phyloP scores from a whole-genome alignment of 176 grass and related monocot species.

The Bonia amplexicaulis region DNA sequence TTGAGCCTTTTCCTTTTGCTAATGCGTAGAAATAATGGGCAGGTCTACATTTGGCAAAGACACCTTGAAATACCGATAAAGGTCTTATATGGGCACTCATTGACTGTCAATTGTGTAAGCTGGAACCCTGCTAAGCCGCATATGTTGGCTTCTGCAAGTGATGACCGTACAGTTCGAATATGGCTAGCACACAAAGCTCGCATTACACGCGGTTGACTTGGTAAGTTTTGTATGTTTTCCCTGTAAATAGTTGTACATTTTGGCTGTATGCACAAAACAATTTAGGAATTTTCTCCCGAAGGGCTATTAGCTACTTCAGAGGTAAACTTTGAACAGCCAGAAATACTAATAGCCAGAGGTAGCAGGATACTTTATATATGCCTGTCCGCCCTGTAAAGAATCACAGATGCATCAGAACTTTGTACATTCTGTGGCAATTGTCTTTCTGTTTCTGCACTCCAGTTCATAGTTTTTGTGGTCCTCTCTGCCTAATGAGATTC shows the following conservation, averaged over 20 bases:
- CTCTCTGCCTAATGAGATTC: too few relatives aligned
- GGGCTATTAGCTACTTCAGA: constrained; percentile 13
- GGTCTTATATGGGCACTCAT: constrained; percentile 64
- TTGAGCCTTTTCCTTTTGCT: background rate
- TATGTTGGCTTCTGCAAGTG: constrained; percentile 91
- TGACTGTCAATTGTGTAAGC: constrained; percentile 76
- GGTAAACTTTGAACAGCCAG: background rate
- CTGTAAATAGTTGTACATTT: constrained; percentile 50
- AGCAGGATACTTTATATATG: constrained; percentile 9
- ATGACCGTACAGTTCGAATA: constrained; percentile 77
- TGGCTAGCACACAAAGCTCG: constrained; percentile 41
- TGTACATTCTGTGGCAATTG: background rate
- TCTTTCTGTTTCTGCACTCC: too few relatives aligned
- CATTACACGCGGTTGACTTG: background rate
- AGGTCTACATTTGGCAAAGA: constrained; percentile 92
- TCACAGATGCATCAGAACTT: constrained; percentile 1
- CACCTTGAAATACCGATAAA: constrained; percentile 60
- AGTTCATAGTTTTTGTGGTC: too few relatives aligned
- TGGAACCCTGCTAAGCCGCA: constrained; percentile 81
- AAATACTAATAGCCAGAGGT: background rate
- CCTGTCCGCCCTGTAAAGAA: constrained; percentile 10
- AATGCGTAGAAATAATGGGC: constrained; percentile 18
- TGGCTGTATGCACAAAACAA: constrained; percentile 9
- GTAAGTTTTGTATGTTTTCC: constrained; percentile 20
- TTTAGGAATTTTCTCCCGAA: background rate